Conservation (phyloP, 2,329 filamentous ascomycete species). For the Pseudocercospora musae region DNA sequence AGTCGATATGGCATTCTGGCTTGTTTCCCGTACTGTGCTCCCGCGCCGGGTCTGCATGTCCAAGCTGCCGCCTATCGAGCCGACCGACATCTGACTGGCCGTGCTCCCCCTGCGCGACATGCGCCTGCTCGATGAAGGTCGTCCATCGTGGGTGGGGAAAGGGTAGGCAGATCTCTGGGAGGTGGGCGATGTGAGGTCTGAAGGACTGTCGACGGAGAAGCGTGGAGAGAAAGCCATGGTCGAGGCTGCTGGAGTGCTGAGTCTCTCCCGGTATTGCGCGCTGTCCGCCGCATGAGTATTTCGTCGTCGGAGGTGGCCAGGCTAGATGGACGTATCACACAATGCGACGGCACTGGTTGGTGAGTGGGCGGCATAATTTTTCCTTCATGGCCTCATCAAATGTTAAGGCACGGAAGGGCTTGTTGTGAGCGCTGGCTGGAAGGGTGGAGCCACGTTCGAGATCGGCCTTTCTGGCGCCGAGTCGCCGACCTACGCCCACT, state of each 20-base stretch:
- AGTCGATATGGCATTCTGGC: conserved; percentile 91
- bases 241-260: conserved; percentile 9
- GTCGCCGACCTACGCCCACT: background rate
- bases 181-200: conserved; percentile 40
- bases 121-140: conserved; percentile 49
- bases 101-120: conserved; percentile 70
- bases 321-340: background rate
- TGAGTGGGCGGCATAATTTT: background rate
- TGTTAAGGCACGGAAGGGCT: background rate
- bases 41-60: conserved; percentile 62
- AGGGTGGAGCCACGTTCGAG: too few species aligned
- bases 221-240: conserved; percentile 55
- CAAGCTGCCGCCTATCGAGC: conserved; percentile 79
- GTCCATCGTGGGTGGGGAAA: conserved; percentile 53
- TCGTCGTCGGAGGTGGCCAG: background rate
- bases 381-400: background rate
- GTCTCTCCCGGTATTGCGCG: conserved; percentile 8
- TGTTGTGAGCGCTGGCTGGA: background rate
- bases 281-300: conserved; percentile 22
- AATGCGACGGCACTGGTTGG: background rate
- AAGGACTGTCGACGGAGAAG: conserved; percentile 49
- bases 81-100: conserved; percentile 69
- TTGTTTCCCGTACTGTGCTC: conserved; percentile 66
- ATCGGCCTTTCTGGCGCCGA: background rate
- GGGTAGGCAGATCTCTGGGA: conserved; percentile 47